phyloP scores from a whole-genome alignment of 2,329 filamentous ascomycete species.

The Colletotrichum zoysiae region DNA sequence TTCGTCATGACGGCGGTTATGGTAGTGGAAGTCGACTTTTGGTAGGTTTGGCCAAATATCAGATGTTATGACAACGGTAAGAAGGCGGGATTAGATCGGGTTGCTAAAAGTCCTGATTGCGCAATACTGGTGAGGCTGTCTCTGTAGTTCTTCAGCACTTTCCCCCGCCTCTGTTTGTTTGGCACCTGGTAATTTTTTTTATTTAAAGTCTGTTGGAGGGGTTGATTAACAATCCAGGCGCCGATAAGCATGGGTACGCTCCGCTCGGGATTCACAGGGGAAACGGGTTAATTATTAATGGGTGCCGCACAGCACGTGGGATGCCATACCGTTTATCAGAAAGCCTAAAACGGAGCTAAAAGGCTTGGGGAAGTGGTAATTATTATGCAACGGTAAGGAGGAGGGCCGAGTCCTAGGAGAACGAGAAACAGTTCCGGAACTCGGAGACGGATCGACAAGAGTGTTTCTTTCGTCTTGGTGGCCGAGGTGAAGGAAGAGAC shows the following conservation, averaged over 20 bases:
- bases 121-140: constrained; percentile 27
- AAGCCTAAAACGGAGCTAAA: constrained; percentile 22
- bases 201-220: constrained; percentile 22
- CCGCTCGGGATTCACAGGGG: constrained; percentile 15
- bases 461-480: constrained; percentile 9
- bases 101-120: constrained; percentile 28
- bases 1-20: constrained; percentile 71
- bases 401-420: not conserved
- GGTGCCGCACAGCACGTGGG: constrained; percentile 22
- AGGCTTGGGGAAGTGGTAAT: constrained; percentile 15
- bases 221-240: constrained; percentile 40
- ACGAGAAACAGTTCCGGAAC: constrained; percentile 6
- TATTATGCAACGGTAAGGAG: constrained; percentile 3
- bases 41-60: not conserved
- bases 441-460: constrained; percentile 7
- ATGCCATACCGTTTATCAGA: constrained; percentile 16
- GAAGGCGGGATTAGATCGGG: constrained; percentile 16
- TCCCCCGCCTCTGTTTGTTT: constrained; percentile 7
- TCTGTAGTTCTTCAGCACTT: constrained; percentile 2
- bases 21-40: constrained; percentile 4
- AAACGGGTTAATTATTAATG: constrained; percentile 33
- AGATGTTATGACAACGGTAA: not conserved
- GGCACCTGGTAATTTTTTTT: constrained; percentile 11
- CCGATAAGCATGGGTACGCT: constrained; percentile 31
- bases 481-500: not conserved